Evolutionary conservation across 2,329 filamentous ascomycete species (phyloP), one percentile per base, ranked within the genome.

Genomic region (Teratosphaeria epicoccoides): DNA sequence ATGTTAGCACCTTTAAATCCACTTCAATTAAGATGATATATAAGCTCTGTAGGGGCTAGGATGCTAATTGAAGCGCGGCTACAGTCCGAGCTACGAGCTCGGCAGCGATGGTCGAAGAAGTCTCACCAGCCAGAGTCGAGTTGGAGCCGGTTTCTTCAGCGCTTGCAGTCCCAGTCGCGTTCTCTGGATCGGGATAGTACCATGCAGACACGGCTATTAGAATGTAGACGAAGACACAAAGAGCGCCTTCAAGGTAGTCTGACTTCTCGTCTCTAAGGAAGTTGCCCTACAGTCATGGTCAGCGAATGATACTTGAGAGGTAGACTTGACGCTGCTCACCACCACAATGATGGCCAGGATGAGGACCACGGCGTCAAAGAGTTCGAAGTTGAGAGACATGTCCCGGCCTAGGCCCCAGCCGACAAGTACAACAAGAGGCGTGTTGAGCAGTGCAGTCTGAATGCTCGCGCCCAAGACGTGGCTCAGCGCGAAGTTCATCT

Each of bases 401-500:
- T 74, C 63, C 60, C 82, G 82, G 52, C 71, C 70, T 29, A 89
- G 70, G 22, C 85, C 84, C 89, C 90, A 96, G 44, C 85, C 87
- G 47, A 94, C 84, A 33, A 95, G 76, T 28, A 95, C 82, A 6
- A 88, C 83, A 3, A 95, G 77, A 0, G 90, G 89, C 0, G 84
- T 88, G 66, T 94, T 95, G 64, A 95, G 82, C 26, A 95, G 78
- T 1, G 89, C 88, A 0, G 90, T 96, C 70, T 95, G 90, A 53
- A 95, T 84, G 0, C 87, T 91, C 2, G 88, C 84, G 46, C 88
- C 88, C 43, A 95, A 81, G 49, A 93, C 87, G 66, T 95, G 88
- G 44, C 87, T 85, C 24, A 93, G 76, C 0, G 88, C 87, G 66
- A 90, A 84, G 71, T 91, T 91, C 76, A 68, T 68, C 65, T 84